phyloP scores from a whole-genome alignment of 2,329 filamentous ascomycete genomes.

The Verticillium isaacii region DNA sequence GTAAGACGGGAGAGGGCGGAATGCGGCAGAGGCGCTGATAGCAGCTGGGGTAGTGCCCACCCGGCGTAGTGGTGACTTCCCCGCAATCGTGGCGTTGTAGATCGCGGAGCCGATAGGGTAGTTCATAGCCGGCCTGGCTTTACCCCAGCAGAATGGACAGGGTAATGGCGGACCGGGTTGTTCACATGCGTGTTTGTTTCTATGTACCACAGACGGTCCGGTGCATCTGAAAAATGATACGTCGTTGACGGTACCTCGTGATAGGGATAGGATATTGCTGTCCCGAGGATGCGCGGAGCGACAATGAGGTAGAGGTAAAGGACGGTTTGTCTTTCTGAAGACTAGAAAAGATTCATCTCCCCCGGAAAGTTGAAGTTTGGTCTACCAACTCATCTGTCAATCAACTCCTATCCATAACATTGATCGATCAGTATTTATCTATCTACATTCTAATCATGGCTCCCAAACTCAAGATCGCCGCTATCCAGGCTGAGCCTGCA shows the following conservation, averaged over 20 bases:
- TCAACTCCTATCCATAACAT: background rate
- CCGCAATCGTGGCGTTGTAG: background rate
- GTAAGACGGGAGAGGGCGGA: background rate
- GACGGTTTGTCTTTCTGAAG: background rate
- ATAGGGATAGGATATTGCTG: background rate
- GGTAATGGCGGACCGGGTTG: too few species aligned
- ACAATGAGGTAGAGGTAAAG: background rate
- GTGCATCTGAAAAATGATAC: background rate
- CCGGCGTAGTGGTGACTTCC: background rate
- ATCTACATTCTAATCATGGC: background rate
- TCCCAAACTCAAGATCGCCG: slow-evolving; percentile 15
- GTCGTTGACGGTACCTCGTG: background rate
- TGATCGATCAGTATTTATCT: too few species aligned
- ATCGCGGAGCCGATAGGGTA: background rate
- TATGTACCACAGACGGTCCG: background rate
- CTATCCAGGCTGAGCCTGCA: slow-evolving; percentile 19
- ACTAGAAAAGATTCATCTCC: background rate
- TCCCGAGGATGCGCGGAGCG: background rate
- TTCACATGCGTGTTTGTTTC: too few species aligned
- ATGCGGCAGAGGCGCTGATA: background rate
- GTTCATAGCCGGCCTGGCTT: background rate
- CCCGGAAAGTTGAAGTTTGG: background rate
- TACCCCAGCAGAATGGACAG: background rate
- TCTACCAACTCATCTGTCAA: background rate
- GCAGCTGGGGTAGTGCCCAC: background rate